Percentiles rank a stretch among this genome's conserved stretches.
Conservation (phyloP, 140 eudicot species). For the Anethum foeniculum region DNA sequence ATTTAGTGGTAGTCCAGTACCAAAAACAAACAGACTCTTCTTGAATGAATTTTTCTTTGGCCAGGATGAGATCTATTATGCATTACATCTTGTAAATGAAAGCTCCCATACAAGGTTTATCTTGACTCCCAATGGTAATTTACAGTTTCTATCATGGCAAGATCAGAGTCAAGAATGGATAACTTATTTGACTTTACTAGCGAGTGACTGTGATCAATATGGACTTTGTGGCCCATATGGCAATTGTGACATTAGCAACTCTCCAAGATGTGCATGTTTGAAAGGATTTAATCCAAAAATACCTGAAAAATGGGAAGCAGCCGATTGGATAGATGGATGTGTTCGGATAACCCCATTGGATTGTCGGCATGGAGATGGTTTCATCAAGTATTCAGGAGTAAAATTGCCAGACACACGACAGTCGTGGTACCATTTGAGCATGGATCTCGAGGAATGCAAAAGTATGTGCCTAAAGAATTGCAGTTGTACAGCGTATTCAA, state of each 20-base stretch:
- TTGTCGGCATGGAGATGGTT: slow-evolving; percentile 30
- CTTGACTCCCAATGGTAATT: slow-evolving; percentile 5
- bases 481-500: slow-evolving; percentile 36
- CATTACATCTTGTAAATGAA: neutral
- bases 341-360: slow-evolving; percentile 15
- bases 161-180: slow-evolving; percentile 21
- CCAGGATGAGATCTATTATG: slow-evolving; percentile 12
- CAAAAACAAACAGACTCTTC: neutral
- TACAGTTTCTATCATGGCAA: slow-evolving; percentile 19
- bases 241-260: slow-evolving; percentile 14
- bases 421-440: slow-evolving; percentile 24
- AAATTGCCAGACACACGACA: slow-evolving; percentile 33
- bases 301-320: slow-evolving; percentile 22
- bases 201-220: slow-evolving; percentile 27
- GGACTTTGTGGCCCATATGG: slow-evolving; percentile 26
- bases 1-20: slow-evolving; percentile 20
- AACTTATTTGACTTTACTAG: neutral
- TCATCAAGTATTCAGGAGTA: slow-evolving; percentile 16
- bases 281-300: slow-evolving; percentile 26
- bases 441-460: slow-evolving; percentile 28
- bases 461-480: slow-evolving; percentile 37
- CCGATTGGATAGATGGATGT: slow-evolving; percentile 37
- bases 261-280: slow-evolving; percentile 32
- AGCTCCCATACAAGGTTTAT: neutral
- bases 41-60: neutral